Evolutionary conservation across 345 rosid genomes (phyloP), one percentile per base, ranked within the genome.

Genomic region (Stellera chamaejasme): DNA sequence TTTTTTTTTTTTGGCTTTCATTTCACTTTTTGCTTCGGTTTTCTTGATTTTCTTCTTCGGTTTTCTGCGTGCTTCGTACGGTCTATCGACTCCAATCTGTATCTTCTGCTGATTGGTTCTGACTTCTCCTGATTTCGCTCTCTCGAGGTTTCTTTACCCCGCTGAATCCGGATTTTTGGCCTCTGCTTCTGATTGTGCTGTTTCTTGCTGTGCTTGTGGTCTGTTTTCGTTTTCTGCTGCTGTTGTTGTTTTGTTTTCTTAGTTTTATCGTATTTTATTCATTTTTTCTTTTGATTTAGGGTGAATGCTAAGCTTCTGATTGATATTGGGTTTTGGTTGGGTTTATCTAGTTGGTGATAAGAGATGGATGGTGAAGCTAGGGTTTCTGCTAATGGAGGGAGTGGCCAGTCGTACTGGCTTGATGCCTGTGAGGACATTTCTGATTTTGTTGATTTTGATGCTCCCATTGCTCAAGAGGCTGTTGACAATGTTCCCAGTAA

Each of bases 341-440:
- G 19, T 41, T 44, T 43, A 9, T 7, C 4, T 46, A 32, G 0
- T 54, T 54, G 53, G 28, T 10, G 47, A 47, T 67, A 53, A 19
- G 63, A 55, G 58, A 80, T 82, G 83, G 95, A 68, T 71, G 79
- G 61, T 45, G 87, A 61, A 58, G 48, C 28, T 79, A 75, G 68
- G 76, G 78, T 59, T 72, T 61, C 74, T 14, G 76, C 53, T 16
- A 42, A 47, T 14, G 67, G n/a, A 7, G 78, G 50, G 8, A 62
- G 49, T 41, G 81, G 67, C 9, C 55, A 50, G 23, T 92, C 99
- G 13, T 93, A 93, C 77, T 93, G 99, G 99, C 70, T 93, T 36
- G 97, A 89, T 72, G 96, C 96, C 25, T 84, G 91, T 27, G 99
- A 89, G 68, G 97, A 87, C 65, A 73, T 85, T 19, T 84, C 65